phyloP scores from a whole-genome alignment of 371 early-diverging fungal species.

The Mucor plumbeus region DNA sequence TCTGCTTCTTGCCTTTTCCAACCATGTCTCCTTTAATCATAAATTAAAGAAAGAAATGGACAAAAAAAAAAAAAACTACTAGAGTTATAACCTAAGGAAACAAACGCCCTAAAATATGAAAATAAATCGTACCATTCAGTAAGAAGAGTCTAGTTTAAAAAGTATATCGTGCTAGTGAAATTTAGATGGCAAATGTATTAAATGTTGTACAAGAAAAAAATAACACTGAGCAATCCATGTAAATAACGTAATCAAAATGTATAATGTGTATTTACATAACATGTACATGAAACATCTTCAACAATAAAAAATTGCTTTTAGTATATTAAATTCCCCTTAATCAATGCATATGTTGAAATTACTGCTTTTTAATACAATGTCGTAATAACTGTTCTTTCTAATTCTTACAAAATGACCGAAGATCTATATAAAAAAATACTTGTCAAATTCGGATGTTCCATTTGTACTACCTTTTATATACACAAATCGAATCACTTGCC shows the following conservation, averaged over 20 bases:
- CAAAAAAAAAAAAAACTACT: no score
- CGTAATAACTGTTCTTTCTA: no score
- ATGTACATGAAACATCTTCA: neutral
- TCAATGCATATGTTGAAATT: no score
- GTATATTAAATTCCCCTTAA: neutral
- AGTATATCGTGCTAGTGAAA: neutral
- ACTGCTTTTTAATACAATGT: no score
- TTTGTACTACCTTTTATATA: neutral
- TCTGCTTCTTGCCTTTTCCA: conserved; percentile 16
- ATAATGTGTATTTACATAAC: neutral
- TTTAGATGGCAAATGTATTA: neutral
- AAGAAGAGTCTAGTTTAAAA: neutral
- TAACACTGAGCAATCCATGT: neutral
- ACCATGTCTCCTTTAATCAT: conserved; percentile 16
- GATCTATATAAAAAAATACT: neutral
- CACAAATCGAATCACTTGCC: conserved; percentile 2
- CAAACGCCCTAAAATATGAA: neutral
- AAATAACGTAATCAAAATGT: neutral
- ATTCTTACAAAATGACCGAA: neutral
- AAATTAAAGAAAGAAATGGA: no score
- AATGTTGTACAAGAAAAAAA: neutral
- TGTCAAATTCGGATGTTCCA: conserved; percentile 4
- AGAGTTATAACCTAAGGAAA: no score
- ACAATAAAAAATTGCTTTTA: neutral
- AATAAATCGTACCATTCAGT: no score